Evolutionary conservation across 1,139 yeast genomes (phyloP), one percentile per base, ranked within the genome.

Genomic region (Pichia sp.): DNA sequence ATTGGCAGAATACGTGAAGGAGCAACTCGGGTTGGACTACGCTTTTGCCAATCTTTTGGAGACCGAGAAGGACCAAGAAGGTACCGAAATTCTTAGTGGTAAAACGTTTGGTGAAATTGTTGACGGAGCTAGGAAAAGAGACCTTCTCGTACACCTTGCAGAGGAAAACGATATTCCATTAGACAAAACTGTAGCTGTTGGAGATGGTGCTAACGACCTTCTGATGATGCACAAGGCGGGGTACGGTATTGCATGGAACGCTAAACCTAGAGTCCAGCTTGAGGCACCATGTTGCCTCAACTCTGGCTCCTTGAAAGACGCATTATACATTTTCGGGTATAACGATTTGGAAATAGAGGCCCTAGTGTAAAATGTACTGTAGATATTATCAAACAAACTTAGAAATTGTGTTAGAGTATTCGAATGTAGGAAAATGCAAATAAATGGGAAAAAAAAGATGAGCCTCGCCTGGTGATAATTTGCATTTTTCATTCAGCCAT

Each of bases 171-270:
- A 71, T 4, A 77, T 92, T 34, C 81, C 81, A 31, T 73, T 86
- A 4, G 71, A 70, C 46, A 68, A 77, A 17, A 82, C 85, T 0
- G 85, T 89, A 50, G 98, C 98, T 44, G 89, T 95, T 42, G 99
- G 99, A 34, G 99, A 95, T 68, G 99, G 99, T 36, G 96, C 98
- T 30, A 95, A 95, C 66, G 99, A 95, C 71, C 75, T 95, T 67
- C 81, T 81, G 47, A 95, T 95, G 92, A 93, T 95, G 98, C 80
- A 76, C 3, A 82, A 73, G 20, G 97, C 97, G 1, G 98, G 98
- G 0, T 88, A 84, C 69, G 99, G 99, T 20, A 78, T 95, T 57
- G 99, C 99, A 0, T 95, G 97, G 95, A 87, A 91, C 68, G 99
- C 99, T 17, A 95, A 95, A 69, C 97, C 98, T 36, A 83, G 78